Evolutionary conservation across 257 asterid species (phyloP).

Genomic region (Solanum verrucosum): DNA sequence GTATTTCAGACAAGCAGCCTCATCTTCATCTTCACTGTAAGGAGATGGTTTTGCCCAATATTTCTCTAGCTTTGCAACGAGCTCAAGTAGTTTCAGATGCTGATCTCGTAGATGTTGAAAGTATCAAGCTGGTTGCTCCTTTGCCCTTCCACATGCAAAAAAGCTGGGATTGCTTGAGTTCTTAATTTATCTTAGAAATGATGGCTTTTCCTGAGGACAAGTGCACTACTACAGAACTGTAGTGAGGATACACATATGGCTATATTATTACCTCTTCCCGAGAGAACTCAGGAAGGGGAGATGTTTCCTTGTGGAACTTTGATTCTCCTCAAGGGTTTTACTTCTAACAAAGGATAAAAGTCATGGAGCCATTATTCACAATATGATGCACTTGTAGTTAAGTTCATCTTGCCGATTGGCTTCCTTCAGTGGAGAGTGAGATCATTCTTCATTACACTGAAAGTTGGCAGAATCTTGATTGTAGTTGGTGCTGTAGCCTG

Average conservation of each 20-base stretch:
- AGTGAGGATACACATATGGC: not conserved
- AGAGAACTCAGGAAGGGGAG: not conserved
- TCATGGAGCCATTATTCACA: not conserved
- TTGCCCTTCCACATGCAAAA: slow-evolving; percentile 77
- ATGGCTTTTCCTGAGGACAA: not conserved
- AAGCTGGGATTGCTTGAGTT: slow-evolving; percentile 58
- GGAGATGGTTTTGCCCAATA: slow-evolving; percentile 65
- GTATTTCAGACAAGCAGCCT: slow-evolving; percentile 49
- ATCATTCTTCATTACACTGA: not conserved
- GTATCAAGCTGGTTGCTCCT: slow-evolving; percentile 49
- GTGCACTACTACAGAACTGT: not conserved
- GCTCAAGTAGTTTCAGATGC: slow-evolving; percentile 18
- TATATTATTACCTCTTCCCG: not conserved
- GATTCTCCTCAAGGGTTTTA: not conserved
- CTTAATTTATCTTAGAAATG: not conserved
- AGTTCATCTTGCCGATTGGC: not conserved
- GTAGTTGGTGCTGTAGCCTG: not conserved
- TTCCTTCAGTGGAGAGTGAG: not conserved
- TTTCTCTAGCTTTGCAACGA: slow-evolving; percentile 37
- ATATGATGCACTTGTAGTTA: not conserved
- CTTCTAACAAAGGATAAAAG: not conserved
- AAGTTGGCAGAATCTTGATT: not conserved
- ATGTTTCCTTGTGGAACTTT: not conserved
- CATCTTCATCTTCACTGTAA: slow-evolving; percentile 88
- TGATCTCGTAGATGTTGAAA: slow-evolving; percentile 20